phyloP scores from a whole-genome alignment of 331 rosid genomes.

The Pyrus hybrid region DNA sequence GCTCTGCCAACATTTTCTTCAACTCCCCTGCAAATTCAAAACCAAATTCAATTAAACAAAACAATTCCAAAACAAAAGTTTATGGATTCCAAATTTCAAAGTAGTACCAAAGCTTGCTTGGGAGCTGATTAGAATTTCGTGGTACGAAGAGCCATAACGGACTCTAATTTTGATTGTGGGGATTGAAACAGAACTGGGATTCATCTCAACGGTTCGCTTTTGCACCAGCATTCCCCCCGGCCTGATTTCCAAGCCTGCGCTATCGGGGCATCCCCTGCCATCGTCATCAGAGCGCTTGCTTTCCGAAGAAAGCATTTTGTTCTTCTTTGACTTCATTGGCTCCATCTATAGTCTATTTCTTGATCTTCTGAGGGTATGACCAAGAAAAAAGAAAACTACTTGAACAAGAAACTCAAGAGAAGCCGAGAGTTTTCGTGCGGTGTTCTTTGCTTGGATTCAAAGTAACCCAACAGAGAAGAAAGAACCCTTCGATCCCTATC shows the following conservation, averaged over 20 bases:
- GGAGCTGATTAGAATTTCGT: constrained; percentile 47
- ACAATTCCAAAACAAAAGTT: background rate
- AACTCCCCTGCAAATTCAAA: constrained; percentile 54
- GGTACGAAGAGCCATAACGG: constrained; percentile 48
- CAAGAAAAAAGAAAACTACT: background rate
- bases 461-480: too few relatives aligned
- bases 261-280: background rate
- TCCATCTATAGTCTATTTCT: background rate
- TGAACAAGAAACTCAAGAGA: too few relatives aligned
- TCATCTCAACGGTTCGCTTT: constrained; percentile 34
- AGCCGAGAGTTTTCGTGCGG: background rate
- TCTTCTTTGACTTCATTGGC: constrained; percentile 18
- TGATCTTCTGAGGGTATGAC: background rate
- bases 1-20: constrained; percentile 62
- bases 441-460: constrained; percentile 30
- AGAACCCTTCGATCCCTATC: too few relatives aligned
- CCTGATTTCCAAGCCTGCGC: constrained; percentile 49
- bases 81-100: background rate
- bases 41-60: constrained; percentile 1
- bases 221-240: constrained; percentile 96
- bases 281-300: background rate
- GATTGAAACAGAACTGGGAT: constrained; percentile 17
- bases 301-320: constrained; percentile 24
- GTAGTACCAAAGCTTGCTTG: constrained; percentile 77
- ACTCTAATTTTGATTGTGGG: constrained; percentile 53